Evolutionary conservation across 148 eudicot species (phyloP), one percentile per base, ranked within the genome.

Genomic region (Dysphania ambrosioides): DNA sequence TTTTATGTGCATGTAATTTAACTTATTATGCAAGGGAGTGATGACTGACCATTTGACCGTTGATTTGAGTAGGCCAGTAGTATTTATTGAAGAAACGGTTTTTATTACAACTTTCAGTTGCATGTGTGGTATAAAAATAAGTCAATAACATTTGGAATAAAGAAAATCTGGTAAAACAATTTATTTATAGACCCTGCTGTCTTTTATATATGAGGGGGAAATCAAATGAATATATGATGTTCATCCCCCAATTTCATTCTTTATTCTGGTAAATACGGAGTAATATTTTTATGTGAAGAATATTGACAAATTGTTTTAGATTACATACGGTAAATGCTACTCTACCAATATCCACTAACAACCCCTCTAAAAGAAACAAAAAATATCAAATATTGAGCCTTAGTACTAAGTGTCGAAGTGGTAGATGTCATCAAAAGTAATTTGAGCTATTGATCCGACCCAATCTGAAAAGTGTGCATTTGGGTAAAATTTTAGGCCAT

Each of bases 31-130:
- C 2, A 32, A 70, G 32, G 2, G 24, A 70, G 73, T 29, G 72
- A 42, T 8, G 59, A 73, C 77, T 38, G 42, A 79, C 59, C 27
- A 70, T 84, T 81, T 81, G 83, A 84, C 79, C 79, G 83, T 85
- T 74, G 44, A 56, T 70, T 61, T 70, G 64, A 79, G 81, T 73
- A 49, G 51, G 68, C 30, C 68, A 70, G 34, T 31, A 24, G 24
- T 59, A 35, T 49, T 66, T 23, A 13, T 32, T 34, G 66, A 26
- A 38, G 23, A 7, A 58, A 73, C 26, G 18, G 15, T 26, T 42
- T 36, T 73, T 13, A 47, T 47, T 58, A 58, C 51, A 51, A 47
- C 32, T 47, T 73, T 51, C 1, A 57, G 23, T 41, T 73, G 53
- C 81, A 73, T 63, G 73, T 63, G 23, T 35, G 44, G 47, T 31